Evolutionary conservation across 306 rosid genomes (phyloP), one percentile per base, ranked within the genome.

Genomic region (Quercus mongolica): DNA sequence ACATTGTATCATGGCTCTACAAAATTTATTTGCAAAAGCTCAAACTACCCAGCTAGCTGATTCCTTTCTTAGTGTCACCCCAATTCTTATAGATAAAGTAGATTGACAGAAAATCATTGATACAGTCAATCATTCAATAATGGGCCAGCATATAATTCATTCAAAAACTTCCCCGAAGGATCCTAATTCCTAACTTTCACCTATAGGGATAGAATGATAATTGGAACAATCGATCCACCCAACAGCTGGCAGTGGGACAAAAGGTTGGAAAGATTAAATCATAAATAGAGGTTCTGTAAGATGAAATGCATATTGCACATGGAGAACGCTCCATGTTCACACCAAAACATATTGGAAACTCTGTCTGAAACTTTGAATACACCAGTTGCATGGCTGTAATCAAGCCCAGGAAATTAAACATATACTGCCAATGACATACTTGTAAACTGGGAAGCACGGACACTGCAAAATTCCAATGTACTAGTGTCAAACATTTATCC

Each of bases 161-260:
- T 61, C 68, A 77, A 80, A 74, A 73, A 52, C 75, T 76, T 71
- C 65, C 81, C 63, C 15, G 26, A 71, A 54, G 31, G 23, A 75
- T 41, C 38, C 73, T 55, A 49, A 38, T 38, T 38, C 46, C 46
- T 7, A 33, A 20, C 55, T 15, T 4, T 71, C 59, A 74, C 71
- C 61, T 72, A 64, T 21, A 52, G 75, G 62, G 44, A 67, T 64
- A 71, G 49, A 63, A 35, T 69, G 77, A 83, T 56, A 82, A 61
- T 78, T 52, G 69, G 80, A 86, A 80, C 81, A 59, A 82, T 83
- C 88, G 87, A 84, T 89, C 91, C 82, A 54, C 79, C 76, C 76
- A 28, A 81, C 73, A 83, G 87, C 87, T 81, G 87, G 86, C 75
- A 76, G 46, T 41, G 12, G 46, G 46, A 41, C 71, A 61, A 54